phyloP scores from a whole-genome alignment of 345 rosid genomes.

The Lumnitzera racemosa region DNA sequence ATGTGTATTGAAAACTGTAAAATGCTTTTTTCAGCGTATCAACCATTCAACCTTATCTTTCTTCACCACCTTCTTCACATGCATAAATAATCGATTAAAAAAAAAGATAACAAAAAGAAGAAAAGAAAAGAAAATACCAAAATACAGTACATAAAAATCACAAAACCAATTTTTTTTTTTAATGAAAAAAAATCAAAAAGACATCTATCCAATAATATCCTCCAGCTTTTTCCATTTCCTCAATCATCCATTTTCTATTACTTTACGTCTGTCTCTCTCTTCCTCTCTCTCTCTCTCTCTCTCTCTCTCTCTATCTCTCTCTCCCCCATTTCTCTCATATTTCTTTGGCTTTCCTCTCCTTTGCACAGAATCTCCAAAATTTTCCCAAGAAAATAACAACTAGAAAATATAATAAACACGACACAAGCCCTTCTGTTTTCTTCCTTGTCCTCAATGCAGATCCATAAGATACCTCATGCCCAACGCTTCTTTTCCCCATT shows the following conservation, averaged over 20 bases:
- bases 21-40: no score
- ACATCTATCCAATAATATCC: constrained; percentile 2
- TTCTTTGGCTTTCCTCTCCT: constrained; percentile 5
- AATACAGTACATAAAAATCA: background rate
- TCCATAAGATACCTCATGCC: no score
- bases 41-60: no score
- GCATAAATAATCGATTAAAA: no score
- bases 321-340: background rate
- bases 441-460: no score
- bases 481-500: no score
- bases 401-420: no score
- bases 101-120: background rate
- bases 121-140: background rate
- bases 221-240: background rate
- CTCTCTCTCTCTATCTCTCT: constrained; percentile 2
- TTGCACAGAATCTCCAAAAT: constrained; percentile 11
- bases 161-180: background rate
- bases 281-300: background rate
- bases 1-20: no score
- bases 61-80: no score
- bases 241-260: constrained; percentile 14
- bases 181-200: background rate
- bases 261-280: constrained; percentile 1
- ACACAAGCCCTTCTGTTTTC: no score
- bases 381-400: no score